Conservation (phyloP, 1,139 yeast species). For the Candida dubliniensis region DNA sequence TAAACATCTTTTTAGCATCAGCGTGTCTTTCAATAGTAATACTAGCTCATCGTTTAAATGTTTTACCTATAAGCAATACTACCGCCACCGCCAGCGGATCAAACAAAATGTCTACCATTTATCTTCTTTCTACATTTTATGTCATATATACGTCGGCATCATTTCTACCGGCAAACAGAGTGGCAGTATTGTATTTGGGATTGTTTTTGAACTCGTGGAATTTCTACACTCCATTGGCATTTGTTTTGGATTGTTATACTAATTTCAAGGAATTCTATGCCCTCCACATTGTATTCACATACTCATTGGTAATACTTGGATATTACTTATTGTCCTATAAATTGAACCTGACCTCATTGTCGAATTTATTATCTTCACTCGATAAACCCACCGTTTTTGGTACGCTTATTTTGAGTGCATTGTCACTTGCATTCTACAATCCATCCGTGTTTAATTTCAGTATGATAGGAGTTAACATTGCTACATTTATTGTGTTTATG, state of each 20-base stretch:
- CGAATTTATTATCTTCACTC: slow-evolving; percentile 5
- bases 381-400: slow-evolving; percentile 6
- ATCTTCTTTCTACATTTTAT: slow-evolving; percentile 4
- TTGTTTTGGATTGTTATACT: slow-evolving; percentile 22
- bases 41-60: slow-evolving; percentile 6
- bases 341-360: slow-evolving; percentile 5
- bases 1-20: slow-evolving; percentile 10
- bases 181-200: slow-evolving; percentile 25
- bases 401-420: background rate
- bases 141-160: slow-evolving; percentile 18
- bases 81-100: background rate
- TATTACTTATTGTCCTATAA: slow-evolving; percentile 6
- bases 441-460: slow-evolving; percentile 16
- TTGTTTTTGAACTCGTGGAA: slow-evolving; percentile 29
- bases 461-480: slow-evolving; percentile 26
- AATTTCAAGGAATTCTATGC: slow-evolving; percentile 8
- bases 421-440: slow-evolving; percentile 4
- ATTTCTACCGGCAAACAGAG: slow-evolving; percentile 23
- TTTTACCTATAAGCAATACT: slow-evolving; percentile 4
- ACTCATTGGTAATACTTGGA: slow-evolving; percentile 12
- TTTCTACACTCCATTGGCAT: slow-evolving; percentile 26
- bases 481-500: slow-evolving; percentile 24
- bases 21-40: slow-evolving; percentile 5
- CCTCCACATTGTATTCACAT: slow-evolving; percentile 7
- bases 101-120: slow-evolving; percentile 4